Evolutionary conservation across 352 stramenopile species (phyloP), one percentile per base, ranked within the genome.

Genomic region (Pythium guiyangense): DNA sequence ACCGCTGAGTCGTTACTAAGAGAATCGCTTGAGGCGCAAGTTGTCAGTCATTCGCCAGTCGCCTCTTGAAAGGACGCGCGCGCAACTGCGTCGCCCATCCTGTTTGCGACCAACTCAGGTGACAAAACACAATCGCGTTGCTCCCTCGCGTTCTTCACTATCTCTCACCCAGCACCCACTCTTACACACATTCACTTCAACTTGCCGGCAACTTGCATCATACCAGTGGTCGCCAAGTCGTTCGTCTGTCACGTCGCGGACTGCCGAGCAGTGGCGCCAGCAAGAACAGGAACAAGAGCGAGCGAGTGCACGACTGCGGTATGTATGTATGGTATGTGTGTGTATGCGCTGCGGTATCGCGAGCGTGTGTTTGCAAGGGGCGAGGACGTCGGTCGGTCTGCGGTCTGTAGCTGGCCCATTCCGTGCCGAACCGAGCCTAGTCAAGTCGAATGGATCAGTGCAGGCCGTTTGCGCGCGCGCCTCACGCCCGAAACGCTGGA

Each of bases 31-130:
- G 31, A 34, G 8, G 29, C 29, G 8, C 18, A 22, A 22, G 22
- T 22, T 22, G 22, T 22, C n/a, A 6, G 14, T 20, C 14, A 47
- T 27, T 35, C 25, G 22, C 45, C 15, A 34, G 22, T 50, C 45
- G 25, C 22, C 18, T 15, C 6, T 47, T 22, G 11, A 12, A 22
- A 26, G 17, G 6, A 47, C 15, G 18, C 42, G n/a, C 3, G 6
- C 4, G 50, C 50, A 55, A 27, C 20, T 54, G 49, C 31, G 48
- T 20, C 39, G 39, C 17, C 9, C 20, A 25, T 47, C 42, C 6
- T 26, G 50, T 43, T 55, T 55, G 31, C 50, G 35, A 55, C 50
- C 35, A 31, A 47, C 34, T 46, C 34, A 54, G 49, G 35, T 54
- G 49, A 54, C 31, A 14, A n/a, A 17, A 43, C 31, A 31, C 31